Conservation (phyloP, 2,329 filamentous ascomycete genomes). For the Ophiosphaerella narmari region DNA sequence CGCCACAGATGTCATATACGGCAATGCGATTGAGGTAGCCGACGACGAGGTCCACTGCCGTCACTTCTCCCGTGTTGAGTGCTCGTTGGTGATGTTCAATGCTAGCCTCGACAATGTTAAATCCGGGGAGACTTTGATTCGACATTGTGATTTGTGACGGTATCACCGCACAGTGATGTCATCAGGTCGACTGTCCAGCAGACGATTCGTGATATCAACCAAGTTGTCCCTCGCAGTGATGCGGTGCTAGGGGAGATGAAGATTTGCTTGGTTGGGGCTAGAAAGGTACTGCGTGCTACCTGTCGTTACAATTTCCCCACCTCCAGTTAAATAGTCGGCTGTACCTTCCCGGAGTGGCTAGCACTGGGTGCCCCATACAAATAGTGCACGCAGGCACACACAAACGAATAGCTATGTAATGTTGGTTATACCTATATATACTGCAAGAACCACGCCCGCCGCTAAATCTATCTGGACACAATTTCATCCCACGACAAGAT, state of each 20-base stretch:
- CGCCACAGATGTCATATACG: conserved; percentile 51
- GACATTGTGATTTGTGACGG: neutral
- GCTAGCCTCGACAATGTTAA: conserved; percentile 54
- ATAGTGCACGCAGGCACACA: neutral
- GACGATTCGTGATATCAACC: too few species aligned
- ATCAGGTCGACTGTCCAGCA: too few species aligned
- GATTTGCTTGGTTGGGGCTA: neutral
- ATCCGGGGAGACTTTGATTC: neutral
- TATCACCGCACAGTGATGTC: too few species aligned
- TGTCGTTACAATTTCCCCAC: conserved; percentile 12
- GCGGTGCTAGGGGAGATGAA: too few species aligned
- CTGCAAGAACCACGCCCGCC: neutral
- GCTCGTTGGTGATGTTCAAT: conserved; percentile 53
- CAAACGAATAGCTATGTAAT: neutral
- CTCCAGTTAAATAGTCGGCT: conserved; percentile 15
- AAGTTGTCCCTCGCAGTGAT: too few species aligned
- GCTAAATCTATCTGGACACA: too few species aligned
- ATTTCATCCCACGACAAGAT: too few species aligned
- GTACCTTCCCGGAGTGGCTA: conserved; percentile 21
- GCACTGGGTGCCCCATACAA: neutral
- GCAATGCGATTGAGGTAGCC: conserved; percentile 55
- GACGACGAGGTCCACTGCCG: conserved; percentile 53
- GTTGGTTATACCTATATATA: too few species aligned
- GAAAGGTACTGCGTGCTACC: neutral
- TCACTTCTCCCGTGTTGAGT: conserved; percentile 47